A percentile compares a stretch with the other conserved stretches of the same genome.
phyloP scores from a whole-genome alignment of 495 filamentous ascomycete species.

The Annulohypoxylon nitens region DNA sequence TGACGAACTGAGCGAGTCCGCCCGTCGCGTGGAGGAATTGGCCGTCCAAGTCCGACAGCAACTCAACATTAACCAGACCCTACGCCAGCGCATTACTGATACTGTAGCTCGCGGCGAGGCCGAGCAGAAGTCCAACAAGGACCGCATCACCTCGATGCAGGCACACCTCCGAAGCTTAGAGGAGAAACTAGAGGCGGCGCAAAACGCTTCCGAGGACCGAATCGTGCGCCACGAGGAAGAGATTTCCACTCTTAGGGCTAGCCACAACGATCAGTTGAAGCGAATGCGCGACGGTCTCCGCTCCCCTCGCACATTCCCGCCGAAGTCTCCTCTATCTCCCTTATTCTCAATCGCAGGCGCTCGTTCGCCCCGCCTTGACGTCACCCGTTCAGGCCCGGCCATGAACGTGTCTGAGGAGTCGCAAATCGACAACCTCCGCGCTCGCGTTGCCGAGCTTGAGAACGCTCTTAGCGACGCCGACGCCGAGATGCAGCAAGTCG shows the following conservation, averaged over 20 bases:
- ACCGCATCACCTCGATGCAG: constrained; percentile 86
- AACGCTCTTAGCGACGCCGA: constrained; percentile 84
- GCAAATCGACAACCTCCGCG: constrained; percentile 79
- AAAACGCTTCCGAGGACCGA: constrained; percentile 87
- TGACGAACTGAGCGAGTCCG: constrained; percentile 75
- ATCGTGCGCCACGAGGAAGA: constrained; percentile 89
- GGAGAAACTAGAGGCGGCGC: constrained; percentile 84
- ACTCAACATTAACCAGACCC: constrained; percentile 76
- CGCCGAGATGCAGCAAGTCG: constrained; percentile 93
- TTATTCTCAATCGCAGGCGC: constrained; percentile 64
- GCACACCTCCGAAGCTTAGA: constrained; percentile 81
- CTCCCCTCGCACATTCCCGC: constrained; percentile 59
- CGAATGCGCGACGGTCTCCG: constrained; percentile 72
- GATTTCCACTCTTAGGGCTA: constrained; percentile 77
- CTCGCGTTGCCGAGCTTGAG: constrained; percentile 83
- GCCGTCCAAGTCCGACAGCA: constrained; percentile 81
- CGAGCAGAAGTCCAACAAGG: constrained; percentile 81
- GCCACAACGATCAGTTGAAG: constrained; percentile 80
- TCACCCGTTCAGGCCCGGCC: constrained; percentile 57
- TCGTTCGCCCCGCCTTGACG: constrained; percentile 63
- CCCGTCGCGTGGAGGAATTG: constrained; percentile 81
- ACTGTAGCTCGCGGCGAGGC: constrained; percentile 88
- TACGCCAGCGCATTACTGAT: constrained; percentile 84
- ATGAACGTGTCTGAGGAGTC: constrained; percentile 65
- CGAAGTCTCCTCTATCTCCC: constrained; percentile 73